A percentile compares a stretch with the other conserved stretches of the same genome.
These are phyloP conservation scores for Geranium incanum DNA, from an alignment of 441 rosid species.

Conservation along the genomic window DNA sequence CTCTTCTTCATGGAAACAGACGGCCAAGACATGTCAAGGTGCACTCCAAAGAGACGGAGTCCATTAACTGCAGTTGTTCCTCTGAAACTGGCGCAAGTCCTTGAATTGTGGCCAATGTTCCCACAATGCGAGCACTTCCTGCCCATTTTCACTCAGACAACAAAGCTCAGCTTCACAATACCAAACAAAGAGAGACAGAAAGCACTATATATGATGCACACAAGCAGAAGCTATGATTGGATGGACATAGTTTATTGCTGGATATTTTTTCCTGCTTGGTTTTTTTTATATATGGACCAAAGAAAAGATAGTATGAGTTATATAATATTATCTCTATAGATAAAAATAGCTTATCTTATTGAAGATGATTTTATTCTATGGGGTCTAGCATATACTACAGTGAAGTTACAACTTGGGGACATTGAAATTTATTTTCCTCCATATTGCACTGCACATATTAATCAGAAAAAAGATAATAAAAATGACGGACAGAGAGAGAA, in stretches of 20 bases:
- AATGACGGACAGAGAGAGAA: neutral
- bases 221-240: constrained; percentile 54
- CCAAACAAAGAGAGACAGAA: constrained; percentile 14
- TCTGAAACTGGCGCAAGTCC: constrained; percentile 52
- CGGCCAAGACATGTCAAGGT: constrained; percentile 42
- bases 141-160: constrained; percentile 51
- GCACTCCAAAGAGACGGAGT: constrained; percentile 72
- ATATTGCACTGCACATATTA: neutral
- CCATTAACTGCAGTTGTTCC: constrained; percentile 27
- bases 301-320: constrained; percentile 3
- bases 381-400: constrained; percentile 10
- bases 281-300: constrained; percentile 9
- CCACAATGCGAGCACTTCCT: constrained; percentile 88
- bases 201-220: constrained; percentile 34
- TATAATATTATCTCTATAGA: neutral
- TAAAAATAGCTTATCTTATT: constrained; percentile 7
- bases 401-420: constrained; percentile 4
- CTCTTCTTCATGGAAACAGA: constrained; percentile 48
- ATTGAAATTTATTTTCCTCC: constrained; percentile 8
- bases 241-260: constrained; percentile 39
- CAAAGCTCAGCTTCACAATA: constrained; percentile 21
- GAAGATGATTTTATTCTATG: neutral
- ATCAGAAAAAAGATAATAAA: neutral
- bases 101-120: constrained; percentile 73
- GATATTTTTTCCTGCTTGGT: constrained; percentile 39